Evolutionary conservation across 257 asterid species (phyloP).

Genomic region (Jaltomata sinuosa): DNA sequence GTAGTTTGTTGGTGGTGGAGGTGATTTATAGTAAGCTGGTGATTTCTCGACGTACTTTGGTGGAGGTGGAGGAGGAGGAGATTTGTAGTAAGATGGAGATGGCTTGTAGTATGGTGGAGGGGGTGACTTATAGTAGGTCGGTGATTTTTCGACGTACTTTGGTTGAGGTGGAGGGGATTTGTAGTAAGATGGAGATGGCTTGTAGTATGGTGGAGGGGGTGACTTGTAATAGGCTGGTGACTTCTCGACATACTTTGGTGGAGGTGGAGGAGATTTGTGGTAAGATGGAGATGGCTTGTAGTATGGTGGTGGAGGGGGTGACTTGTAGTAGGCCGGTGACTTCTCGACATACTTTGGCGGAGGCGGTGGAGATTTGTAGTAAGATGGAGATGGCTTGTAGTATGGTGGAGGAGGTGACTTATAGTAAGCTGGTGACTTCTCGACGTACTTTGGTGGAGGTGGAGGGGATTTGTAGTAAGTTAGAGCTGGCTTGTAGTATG

Average conservation of each 20-base stretch:
- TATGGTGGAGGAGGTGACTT: neutral
- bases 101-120: neutral
- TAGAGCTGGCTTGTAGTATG: too few species aligned
- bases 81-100: neutral
- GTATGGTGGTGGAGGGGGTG: neutral
- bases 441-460: too few species aligned
- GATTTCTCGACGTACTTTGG: neutral
- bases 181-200: neutral
- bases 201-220: neutral
- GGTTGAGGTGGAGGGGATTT: neutral
- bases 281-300: too few species aligned
- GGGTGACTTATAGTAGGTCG: neutral
- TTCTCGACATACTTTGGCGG: neutral
- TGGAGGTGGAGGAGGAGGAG: neutral
- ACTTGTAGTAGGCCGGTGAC: neutral
- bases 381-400: neutral
- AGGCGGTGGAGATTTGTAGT: neutral
- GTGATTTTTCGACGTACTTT: neutral
- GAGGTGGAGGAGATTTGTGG: too few species aligned
- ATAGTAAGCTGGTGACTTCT: neutral
- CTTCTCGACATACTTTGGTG: too few species aligned
- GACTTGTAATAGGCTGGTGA: too few species aligned
- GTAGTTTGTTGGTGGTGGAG: neutral
- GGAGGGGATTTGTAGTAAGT: too few species aligned
- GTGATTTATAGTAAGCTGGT: neutral